These are phyloP conservation scores for Lactifluus piperatus DNA, from an alignment of 768 basidiomycete genomes.

Conservation along the genomic window DNA sequence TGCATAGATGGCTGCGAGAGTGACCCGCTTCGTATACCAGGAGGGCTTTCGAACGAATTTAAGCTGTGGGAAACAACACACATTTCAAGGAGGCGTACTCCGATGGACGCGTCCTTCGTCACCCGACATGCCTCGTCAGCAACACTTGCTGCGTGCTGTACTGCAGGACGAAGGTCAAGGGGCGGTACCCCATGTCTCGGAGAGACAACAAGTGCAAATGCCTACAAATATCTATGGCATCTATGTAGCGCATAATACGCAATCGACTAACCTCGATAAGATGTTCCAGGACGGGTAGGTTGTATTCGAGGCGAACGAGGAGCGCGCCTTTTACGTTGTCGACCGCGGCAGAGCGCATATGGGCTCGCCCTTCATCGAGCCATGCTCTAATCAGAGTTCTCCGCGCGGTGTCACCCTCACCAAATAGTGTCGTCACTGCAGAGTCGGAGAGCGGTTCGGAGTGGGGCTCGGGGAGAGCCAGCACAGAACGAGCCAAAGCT, in stretches of 20 bases:
- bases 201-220: constrained; percentile 59
- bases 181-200: constrained; percentile 40
- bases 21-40: constrained; percentile 65
- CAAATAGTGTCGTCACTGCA: constrained; percentile 68
- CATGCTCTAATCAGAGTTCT: constrained; percentile 61
- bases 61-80: not conserved
- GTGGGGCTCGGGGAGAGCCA: constrained; percentile 44
- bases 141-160: constrained; percentile 51
- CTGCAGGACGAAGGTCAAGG: constrained; percentile 50
- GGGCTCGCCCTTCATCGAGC: constrained; percentile 53
- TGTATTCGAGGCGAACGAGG: constrained; percentile 47
- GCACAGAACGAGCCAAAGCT: constrained; percentile 55
- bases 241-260: not conserved
- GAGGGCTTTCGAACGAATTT: constrained; percentile 36
- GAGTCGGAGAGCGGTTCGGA: constrained; percentile 56
- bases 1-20: constrained; percentile 58
- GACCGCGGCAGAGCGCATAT: constrained; percentile 34
- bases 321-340: constrained; percentile 44
- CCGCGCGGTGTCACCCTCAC: constrained; percentile 55
- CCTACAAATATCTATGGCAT: constrained; percentile 33
- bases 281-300: constrained; percentile 54
- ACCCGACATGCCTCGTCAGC: constrained; percentile 66
- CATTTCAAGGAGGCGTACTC: constrained; percentile 35
- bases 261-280: constrained; percentile 55
- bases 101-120: constrained; percentile 43